Evolutionary conservation across 2,329 filamentous ascomycete genomes (phyloP).

Genomic region (Myotisia sp.): DNA sequence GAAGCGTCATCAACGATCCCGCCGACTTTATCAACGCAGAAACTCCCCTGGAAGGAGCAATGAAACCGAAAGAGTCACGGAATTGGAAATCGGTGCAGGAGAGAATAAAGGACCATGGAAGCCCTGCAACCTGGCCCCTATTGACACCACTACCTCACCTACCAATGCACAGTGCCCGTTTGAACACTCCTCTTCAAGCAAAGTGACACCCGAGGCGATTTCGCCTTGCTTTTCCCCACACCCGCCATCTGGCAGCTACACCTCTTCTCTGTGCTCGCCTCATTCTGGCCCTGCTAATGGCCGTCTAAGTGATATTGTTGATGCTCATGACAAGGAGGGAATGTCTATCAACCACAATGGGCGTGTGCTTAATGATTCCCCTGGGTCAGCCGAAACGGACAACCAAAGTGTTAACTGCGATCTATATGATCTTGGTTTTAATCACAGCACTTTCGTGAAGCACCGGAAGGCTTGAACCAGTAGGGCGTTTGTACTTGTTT

Average conservation of each 20-base stretch:
- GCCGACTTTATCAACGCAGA: conserved; percentile 8
- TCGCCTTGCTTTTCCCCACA: conserved; percentile 3
- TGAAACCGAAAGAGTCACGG: not conserved
- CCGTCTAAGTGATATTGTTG: not conserved
- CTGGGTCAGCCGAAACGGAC: conserved; percentile 1
- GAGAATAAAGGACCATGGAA: not conserved
- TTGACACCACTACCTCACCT: not conserved
- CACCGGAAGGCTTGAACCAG: not conserved
- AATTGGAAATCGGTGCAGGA: not conserved
- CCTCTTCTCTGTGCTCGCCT: conserved; percentile 4
- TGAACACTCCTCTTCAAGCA: too few species aligned
- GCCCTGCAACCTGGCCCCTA: not conserved
- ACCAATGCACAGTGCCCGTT: not conserved
- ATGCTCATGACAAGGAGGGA: conserved; percentile 1
- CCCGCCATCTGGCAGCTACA: conserved; percentile 3
- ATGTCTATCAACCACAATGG: conserved; percentile 3
- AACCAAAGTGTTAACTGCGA: not conserved
- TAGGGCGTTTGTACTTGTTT: too few species aligned
- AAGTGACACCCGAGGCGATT: not conserved
- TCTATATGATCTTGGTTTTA: conserved; percentile 2
- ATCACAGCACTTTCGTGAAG: not conserved
- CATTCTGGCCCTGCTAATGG: not conserved
- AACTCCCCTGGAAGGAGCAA: not conserved
- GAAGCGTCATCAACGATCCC: conserved; percentile 8
- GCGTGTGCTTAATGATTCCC: not conserved